Evolutionary conservation across 2,329 filamentous ascomycete species (phyloP).

Genomic region (Tolypocladium guangdongense): DNA sequence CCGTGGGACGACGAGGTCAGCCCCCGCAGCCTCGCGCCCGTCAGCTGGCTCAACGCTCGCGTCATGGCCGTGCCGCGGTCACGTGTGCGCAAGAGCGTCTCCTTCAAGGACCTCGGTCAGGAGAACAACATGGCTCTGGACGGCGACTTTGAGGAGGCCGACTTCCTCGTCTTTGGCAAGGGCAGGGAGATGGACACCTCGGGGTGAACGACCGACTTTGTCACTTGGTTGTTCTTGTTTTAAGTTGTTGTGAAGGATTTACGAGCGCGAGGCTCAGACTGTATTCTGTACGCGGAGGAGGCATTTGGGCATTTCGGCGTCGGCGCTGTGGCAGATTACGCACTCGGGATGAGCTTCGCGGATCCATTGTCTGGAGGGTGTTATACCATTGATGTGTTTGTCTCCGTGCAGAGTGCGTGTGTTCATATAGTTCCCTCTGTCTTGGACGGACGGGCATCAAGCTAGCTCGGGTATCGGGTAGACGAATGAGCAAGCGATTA

Average conservation of each 20-base stretch:
- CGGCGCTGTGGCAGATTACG: neutral
- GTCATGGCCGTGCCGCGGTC: conserved; percentile 37
- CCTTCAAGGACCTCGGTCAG: conserved; percentile 22
- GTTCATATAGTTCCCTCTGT: neutral
- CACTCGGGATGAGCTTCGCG: neutral
- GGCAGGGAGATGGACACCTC: conserved; percentile 31
- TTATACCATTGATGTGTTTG: neutral
- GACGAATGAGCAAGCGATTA: neutral
- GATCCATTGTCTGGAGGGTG: neutral
- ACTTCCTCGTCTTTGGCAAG: conserved; percentile 43
- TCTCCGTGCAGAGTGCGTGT: neutral
- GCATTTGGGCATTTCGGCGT: neutral
- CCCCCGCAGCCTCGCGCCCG: conserved; percentile 26
- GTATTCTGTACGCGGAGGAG: neutral
- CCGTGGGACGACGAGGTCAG: conserved; percentile 27
- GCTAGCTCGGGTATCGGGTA: neutral
- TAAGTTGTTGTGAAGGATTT: no score
- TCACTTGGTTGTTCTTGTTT: no score
- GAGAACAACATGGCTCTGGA: conserved; percentile 31
- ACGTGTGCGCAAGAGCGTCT: conserved; percentile 14
- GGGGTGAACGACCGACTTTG: neutral
- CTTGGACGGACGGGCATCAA: neutral
- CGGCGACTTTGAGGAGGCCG: conserved; percentile 58
- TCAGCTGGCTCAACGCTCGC: conserved; percentile 27
- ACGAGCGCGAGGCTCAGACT: no score